Conservation (phyloP, 306 rosid species). For the Coriaria nepalensis region DNA sequence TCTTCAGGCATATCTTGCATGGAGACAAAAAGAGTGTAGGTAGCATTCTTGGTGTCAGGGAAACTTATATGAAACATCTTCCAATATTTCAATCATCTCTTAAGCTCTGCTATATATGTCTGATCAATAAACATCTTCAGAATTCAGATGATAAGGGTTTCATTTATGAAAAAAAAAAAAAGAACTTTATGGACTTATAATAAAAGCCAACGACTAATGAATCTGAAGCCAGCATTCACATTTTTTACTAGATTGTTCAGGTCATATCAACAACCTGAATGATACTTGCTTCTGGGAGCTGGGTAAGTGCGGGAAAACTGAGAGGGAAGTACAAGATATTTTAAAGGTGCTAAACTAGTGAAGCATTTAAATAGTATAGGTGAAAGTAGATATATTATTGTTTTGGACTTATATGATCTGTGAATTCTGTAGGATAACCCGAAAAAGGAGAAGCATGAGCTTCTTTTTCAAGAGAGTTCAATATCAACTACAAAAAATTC, state of each 20-base stretch:
- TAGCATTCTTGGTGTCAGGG: neutral
- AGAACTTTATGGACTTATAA: no score
- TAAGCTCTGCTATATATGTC: neutral
- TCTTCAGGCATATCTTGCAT: conserved; percentile 64
- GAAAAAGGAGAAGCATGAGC: conserved; percentile 41
- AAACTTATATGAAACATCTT: no score
- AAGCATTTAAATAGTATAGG: no score
- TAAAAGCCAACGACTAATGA: no score
- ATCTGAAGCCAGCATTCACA: neutral
- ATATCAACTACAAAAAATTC: conserved; percentile 45
- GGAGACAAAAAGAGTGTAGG: conserved; percentile 72
- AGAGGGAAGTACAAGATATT: conserved; percentile 33
- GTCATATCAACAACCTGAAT: conserved; percentile 47
- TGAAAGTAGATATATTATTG: neutral
- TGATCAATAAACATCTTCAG: conserved; percentile 1
- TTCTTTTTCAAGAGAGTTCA: conserved; percentile 47
- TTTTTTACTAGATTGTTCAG: conserved; percentile 13
- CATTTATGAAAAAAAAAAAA: no score
- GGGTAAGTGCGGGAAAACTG: conserved; percentile 44
- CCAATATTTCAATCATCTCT: no score
- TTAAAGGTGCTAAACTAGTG: conserved; percentile 21
- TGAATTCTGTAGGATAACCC: conserved; percentile 29
- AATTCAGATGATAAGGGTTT: neutral
- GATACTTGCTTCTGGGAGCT: conserved; percentile 59
- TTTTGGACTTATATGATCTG: neutral